These are phyloP conservation scores for Plasmopara viticola DNA, from an alignment of 352 stramenopile species.

Conservation along the genomic window DNA sequence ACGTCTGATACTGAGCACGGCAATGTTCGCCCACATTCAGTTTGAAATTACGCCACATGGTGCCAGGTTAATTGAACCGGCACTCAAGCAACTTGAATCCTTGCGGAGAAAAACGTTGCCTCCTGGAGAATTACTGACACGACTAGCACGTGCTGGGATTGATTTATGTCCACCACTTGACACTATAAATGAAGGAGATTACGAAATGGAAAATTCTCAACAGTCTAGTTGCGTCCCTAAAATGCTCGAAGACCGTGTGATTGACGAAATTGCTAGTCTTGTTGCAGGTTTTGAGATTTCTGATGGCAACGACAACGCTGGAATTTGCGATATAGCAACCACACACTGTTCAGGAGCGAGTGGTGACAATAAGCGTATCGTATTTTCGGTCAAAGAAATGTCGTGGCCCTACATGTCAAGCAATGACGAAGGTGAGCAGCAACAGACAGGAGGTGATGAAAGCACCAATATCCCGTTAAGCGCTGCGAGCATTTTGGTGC, in stretches of 20 bases:
- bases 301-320: slow-evolving; percentile 18
- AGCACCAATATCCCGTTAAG: slow-evolving; percentile 25
- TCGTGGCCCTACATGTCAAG: slow-evolving; percentile 65
- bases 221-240: slow-evolving; percentile 38
- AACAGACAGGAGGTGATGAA: slow-evolving; percentile 21
- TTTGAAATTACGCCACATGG: slow-evolving; percentile 65
- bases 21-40: slow-evolving; percentile 44
- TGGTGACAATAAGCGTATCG: slow-evolving; percentile 47
- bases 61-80: slow-evolving; percentile 45
- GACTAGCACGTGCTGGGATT: slow-evolving; percentile 52
- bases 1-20: slow-evolving; percentile 48
- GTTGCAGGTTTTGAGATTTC: slow-evolving; percentile 58
- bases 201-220: slow-evolving; percentile 19
- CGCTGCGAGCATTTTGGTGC: slow-evolving; percentile 44
- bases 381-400: slow-evolving; percentile 74
- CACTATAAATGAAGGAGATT: slow-evolving; percentile 3
- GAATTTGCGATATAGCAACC: slow-evolving; percentile 9
- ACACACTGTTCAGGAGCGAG: slow-evolving; percentile 24
- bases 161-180: slow-evolving; percentile 43
- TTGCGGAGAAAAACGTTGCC: slow-evolving; percentile 33
- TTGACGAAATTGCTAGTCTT: slow-evolving; percentile 61
- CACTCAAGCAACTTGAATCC: slow-evolving; percentile 37
- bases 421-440: slow-evolving; percentile 10
- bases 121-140: slow-evolving; percentile 51
- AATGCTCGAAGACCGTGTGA: slow-evolving; percentile 59